phyloP scores from a whole-genome alignment of 345 rosid species.

The Boechera stricta region DNA sequence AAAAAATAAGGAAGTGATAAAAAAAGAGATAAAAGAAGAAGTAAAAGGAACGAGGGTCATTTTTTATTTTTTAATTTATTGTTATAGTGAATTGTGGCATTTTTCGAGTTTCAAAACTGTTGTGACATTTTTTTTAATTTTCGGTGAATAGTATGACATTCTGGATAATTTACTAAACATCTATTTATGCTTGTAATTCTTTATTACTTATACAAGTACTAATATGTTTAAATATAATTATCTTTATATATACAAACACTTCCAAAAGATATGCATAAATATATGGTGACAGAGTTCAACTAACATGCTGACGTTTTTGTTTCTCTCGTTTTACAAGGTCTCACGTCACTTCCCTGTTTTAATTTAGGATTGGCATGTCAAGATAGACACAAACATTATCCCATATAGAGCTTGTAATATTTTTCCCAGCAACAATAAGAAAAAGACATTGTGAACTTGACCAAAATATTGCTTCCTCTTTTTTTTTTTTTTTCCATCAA shows the following conservation, averaged over 20 bases:
- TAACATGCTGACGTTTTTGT: constrained; percentile 23
- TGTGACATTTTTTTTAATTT: too few species aligned
- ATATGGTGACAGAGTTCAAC: constrained; percentile 37
- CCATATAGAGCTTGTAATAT: not conserved
- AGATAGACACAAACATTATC: constrained; percentile 16
- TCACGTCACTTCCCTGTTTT: constrained; percentile 15
- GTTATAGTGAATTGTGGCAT: too few species aligned
- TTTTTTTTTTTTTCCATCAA: too few species aligned
- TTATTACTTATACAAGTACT: not conserved
- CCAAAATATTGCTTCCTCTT: not conserved
- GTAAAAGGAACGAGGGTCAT: too few species aligned
- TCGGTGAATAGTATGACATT: too few species aligned
- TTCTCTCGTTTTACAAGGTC: constrained; percentile 23
- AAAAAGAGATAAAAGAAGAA: too few species aligned
- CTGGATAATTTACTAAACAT: not conserved
- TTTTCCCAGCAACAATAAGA: not conserved
- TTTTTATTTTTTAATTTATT: too few species aligned
- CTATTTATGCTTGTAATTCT: not conserved
- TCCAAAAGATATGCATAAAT: constrained; percentile 36
- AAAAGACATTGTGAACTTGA: not conserved
- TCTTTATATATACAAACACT: not conserved
- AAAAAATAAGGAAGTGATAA: too few species aligned
- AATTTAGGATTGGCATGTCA: not conserved
- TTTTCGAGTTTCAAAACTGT: too few species aligned
- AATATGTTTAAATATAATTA: not conserved